Conservation (phyloP, 169 alveolate species). For the Eimeria necatrix region DNA sequence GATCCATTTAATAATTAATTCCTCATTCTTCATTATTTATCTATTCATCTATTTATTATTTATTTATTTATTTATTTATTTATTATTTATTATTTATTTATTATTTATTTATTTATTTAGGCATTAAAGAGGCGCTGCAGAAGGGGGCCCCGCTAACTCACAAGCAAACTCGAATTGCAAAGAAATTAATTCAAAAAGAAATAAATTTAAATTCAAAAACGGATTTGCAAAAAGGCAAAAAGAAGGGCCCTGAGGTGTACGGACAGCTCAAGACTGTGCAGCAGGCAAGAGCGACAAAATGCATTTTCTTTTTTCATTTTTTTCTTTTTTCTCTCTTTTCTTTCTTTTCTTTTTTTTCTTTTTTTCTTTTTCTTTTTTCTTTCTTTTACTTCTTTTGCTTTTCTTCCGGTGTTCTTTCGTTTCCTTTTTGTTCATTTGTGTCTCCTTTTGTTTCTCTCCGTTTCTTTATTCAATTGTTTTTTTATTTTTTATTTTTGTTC, state of each 20-base stretch:
- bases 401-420: too few species aligned
- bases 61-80: not conserved
- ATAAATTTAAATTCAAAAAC: not conserved
- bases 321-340: not conserved
- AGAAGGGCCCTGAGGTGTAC: not conserved
- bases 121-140: slow-evolving; percentile 65
- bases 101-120: not conserved
- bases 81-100: not conserved
- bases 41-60: not conserved
- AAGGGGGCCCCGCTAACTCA: slow-evolving; percentile 53
- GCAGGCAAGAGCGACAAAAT: not conserved
- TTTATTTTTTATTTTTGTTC: too few species aligned
- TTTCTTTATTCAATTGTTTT: too few species aligned
- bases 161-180: slow-evolving; percentile 59
- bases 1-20: too few species aligned
- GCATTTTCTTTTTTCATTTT: not conserved
- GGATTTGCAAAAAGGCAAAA: not conserved
- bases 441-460: too few species aligned
- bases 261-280: slow-evolving; percentile 21
- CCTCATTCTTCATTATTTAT: too few species aligned
- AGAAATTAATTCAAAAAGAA: not conserved
- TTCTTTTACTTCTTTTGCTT: too few species aligned
- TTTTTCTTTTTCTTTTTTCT: too few species aligned
- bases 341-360: too few species aligned
- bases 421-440: too few species aligned